Percentiles rank a stretch among this genome's conserved stretches.
Evolutionary conservation across 1,284 basidiomycete species (phyloP).

Genomic region (Schizophyllum amplum): DNA sequence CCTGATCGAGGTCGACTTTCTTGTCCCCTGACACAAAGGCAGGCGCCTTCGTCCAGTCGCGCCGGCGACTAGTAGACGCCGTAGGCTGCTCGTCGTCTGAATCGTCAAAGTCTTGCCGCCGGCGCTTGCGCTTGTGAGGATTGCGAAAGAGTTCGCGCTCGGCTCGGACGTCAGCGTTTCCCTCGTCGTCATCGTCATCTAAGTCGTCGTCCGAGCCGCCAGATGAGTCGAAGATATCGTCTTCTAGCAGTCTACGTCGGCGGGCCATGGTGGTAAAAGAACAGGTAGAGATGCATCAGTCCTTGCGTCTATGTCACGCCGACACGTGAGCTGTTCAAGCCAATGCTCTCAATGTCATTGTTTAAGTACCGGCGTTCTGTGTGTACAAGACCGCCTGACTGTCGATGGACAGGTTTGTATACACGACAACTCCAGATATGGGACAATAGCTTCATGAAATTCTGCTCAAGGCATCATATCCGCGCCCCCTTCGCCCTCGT

Average conservation of each 20-base stretch:
- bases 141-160: conserved; percentile 77
- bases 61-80: conserved; percentile 28
- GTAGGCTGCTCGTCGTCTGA: conserved; percentile 33
- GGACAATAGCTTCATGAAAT: no score
- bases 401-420: no score
- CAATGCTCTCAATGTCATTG: no score
- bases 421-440: no score
- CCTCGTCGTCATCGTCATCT: conserved; percentile 37
- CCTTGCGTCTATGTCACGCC: no score
- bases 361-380: no score
- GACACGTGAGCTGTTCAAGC: no score
- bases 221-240: conserved; percentile 64
- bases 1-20: conserved; percentile 39
- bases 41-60: conserved; percentile 73
- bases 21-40: conserved; percentile 60
- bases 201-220: conserved; percentile 38
- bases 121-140: conserved; percentile 66
- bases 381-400: no score
- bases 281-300: background rate
- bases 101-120: conserved; percentile 67
- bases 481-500: conserved; percentile 1
- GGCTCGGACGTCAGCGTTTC: conserved; percentile 65
- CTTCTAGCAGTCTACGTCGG: conserved; percentile 71
- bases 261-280: conserved; percentile 54
- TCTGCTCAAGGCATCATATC: background rate